A percentile compares a stretch with the other conserved stretches of the same genome.
These are phyloP conservation scores for Diaporthe citri DNA, from an alignment of 2,329 filamentous ascomycete genomes.

Conservation along the genomic window DNA sequence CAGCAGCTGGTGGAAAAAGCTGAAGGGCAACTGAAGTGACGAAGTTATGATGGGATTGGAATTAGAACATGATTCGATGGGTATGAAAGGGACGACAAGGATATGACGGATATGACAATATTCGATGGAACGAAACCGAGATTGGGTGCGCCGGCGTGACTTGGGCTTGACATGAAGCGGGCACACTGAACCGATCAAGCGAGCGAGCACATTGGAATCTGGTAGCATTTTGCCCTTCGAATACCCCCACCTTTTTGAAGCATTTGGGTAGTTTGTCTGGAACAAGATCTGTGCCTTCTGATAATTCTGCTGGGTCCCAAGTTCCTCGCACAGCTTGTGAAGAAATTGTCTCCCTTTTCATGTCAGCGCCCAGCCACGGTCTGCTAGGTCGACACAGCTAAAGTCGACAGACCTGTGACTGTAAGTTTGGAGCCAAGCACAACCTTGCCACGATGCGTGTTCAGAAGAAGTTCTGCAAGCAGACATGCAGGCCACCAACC, in stretches of 20 bases:
- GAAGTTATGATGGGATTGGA: background rate
- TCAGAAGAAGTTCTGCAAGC: background rate
- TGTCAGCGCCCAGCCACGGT: background rate
- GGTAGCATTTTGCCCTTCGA: conserved; percentile 27
- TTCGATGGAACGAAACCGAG: background rate
- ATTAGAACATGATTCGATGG: conserved; percentile 1
- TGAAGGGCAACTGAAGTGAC: conserved; percentile 51
- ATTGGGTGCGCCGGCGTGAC: background rate
- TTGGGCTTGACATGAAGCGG: background rate
- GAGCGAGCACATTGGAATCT: conserved; percentile 6
- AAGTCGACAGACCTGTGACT: background rate
- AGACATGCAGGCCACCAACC: background rate
- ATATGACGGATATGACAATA: background rate
- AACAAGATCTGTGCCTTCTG: background rate
- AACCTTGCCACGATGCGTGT: background rate
- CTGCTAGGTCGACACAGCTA: background rate
- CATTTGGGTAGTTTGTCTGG: conserved; percentile 12
- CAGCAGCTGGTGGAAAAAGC: conserved; percentile 71
- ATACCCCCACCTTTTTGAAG: conserved; percentile 26
- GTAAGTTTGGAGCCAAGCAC: background rate
- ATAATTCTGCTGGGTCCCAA: background rate
- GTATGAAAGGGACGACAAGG: conserved; percentile 3
- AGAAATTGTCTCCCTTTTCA: background rate
- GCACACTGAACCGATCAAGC: conserved; percentile 1
- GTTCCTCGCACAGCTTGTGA: background rate